Evolutionary conservation across 2,329 filamentous ascomycete species (phyloP), one percentile per base, ranked within the genome.

Genomic region (Trichoderma guizhouense): DNA sequence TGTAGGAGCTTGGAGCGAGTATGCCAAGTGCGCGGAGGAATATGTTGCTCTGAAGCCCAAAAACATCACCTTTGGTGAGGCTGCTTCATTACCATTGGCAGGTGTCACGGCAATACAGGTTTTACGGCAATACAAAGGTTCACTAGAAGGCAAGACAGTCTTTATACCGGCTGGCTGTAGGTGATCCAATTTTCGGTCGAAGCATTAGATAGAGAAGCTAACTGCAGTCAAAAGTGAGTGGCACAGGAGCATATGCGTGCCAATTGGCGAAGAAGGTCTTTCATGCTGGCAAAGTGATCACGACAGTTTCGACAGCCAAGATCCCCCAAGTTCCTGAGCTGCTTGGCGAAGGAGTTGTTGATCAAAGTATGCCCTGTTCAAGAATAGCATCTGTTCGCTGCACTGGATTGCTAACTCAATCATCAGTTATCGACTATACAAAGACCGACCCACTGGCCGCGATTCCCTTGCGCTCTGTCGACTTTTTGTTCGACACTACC

Each of bases 151-250:
- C 15, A 30, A 58, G 14, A n/a, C 55, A 6, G 24, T 30, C 7
- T 58, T 28, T 18, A 58, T 58, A 58, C 24, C 55, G 1, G 24
- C 55, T 8, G 24, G 55, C 55, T 58, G 55, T 58, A 28, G 32
- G 24, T n/a, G 1, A 30, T 4, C 1, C 3, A 7, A 6, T 15
- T 18, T 9, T 24, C 2, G 1, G 2, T 30, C 4, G 15, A 11
- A 4, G 18, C 5, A 18, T 30, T 7, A 28, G 26, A 4, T 28
- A 9, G 3, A 1, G 8, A 57, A 30, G 18, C 7, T 57, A 15
- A 51, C n/a, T 5, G 11, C 8, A 14, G 5, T 21, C 0, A 51
- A 51, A 51, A 53, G 55, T 58, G 55, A 58, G 55, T 28, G 28
- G 55, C 7, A 28, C 55, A 11, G 55, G 55, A n/a, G 55, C 55